Base-by-base conservation (phyloP, 768 basidiomycete genomes). In the Tricholoma matsutake region DNA sequence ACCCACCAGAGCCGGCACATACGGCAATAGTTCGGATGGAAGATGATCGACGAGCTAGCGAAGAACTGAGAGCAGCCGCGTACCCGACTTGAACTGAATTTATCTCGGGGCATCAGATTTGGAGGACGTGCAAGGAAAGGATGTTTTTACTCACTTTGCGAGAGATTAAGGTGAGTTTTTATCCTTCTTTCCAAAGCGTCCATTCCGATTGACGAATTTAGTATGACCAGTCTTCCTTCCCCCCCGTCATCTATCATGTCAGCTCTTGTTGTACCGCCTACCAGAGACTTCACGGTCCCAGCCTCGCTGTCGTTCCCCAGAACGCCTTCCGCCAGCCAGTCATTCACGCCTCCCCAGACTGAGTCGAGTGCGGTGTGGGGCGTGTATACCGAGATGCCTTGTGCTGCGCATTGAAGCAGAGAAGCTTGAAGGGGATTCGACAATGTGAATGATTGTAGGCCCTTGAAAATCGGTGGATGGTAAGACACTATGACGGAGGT, bases 331-430 rank as follows among this genome's bases (percentile, higher is more conserved):
- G 86, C 90, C 14, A 95, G 82, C 91, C 92, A 97, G 74, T 96
- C 94, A 69, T 96, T 97, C 57, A 96, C 84, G 0, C 96, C 96
- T 5, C 84, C 91, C 66, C 83, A 81, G 1, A 91, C 86, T n/a
- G 81, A 81, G 75, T 98, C 96, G 16, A 97, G 81, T 0, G 93
- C 85, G 0, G 91, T 93, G 75, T 98, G 96, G 2, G 96, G 94
- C 41, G 83, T 83, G 76, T 91, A 96, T 4, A 98, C 82, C 1
- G 89, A 90, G 59, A 98, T 88, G 0, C 95, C 95, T 11, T 85
- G 80, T 1, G 92, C 88, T 0, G 88, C 87, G 63, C 95, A 92
- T 58, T 78, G 82, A 5, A 98, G 82, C 22, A 98, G 81, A 4
- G 89, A 90, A 2, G 83, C 72, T 75, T 96, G 94, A 8, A 98